Conservation (phyloP, 352 stramenopile species). For the Phytophthora foliorum region DNA sequence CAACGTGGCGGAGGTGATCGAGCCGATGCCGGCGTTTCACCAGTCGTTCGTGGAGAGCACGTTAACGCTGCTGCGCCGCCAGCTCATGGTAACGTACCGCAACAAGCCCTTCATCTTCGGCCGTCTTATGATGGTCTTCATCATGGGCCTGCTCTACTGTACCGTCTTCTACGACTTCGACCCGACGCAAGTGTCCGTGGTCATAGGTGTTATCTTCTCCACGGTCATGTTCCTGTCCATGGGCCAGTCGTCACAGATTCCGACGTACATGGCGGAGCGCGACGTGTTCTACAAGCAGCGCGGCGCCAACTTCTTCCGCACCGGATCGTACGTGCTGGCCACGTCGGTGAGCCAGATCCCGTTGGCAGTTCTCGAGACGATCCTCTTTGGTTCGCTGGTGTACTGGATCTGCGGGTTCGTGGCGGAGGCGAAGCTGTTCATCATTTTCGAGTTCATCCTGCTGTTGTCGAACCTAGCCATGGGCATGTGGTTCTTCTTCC, state of each 20-base stretch:
- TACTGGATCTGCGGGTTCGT: constrained; percentile 87
- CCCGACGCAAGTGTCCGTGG: constrained; percentile 41
- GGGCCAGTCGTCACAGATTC: constrained; percentile 70
- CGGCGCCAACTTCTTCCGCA: constrained; percentile 72
- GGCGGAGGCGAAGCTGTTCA: constrained; percentile 31
- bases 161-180: constrained; percentile 55
- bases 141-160: constrained; percentile 55
- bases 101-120: constrained; percentile 51
- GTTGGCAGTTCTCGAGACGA: constrained; percentile 57
- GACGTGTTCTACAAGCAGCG: constrained; percentile 86
- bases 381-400: constrained; percentile 81
- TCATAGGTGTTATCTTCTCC: constrained; percentile 85
- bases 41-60: constrained; percentile 38
- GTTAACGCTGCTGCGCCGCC: constrained; percentile 41
- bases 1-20: constrained; percentile 28
- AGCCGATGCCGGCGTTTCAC: constrained; percentile 39
- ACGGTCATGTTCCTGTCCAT: constrained; percentile 83
- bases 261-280: constrained; percentile 68
- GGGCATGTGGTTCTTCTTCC: constrained; percentile 50
- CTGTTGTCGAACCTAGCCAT: constrained; percentile 61
- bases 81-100: constrained; percentile 67
- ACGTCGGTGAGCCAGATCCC: constrained; percentile 43
- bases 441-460: constrained; percentile 56
- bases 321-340: constrained; percentile 74
- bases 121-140: constrained; percentile 41